Evolutionary conservation across 768 basidiomycete genomes (phyloP), one percentile per base, ranked within the genome.

Genomic region (Amylocystis lapponica): DNA sequence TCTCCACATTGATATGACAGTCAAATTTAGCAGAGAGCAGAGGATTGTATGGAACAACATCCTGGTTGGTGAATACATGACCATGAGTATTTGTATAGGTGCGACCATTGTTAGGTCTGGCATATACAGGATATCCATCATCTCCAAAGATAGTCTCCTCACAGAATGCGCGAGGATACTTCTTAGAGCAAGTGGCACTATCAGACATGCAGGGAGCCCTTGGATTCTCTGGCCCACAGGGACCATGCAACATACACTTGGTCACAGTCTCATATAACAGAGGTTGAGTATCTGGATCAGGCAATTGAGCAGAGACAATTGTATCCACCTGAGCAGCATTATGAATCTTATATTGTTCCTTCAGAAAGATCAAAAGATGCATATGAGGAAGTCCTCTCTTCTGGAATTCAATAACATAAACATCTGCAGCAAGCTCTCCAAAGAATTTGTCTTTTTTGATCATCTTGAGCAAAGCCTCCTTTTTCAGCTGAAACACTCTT

Each of bases 361-460:
- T 26, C 1, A 79, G 53, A 45, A 72, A 70, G 33, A 80, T 56
- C 1, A 79, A 50, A 9, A 71, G 48, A 52, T 81, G 79, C 50
- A 71, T 68, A 48, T 79, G 76, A 20, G 76, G 76, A 0, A 81
- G 66, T 0, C 75, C 73, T 0, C 70, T 54, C 46, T 79, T 80
- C 52, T 80, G 78, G 50, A 78, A 80, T 47, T 82, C 74, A 39
- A 78, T 76, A 9, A 67, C 69, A 43, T 75, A 74, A 0, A 79
- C 68, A 43, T 65, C 57, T 4, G 70, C 77, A 26, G 66, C 66
- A 5, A 58, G 45, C 1, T 45, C 8, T 0, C 76, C 77, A 60
- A 75, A 67, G 32, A 71, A 57, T n/a, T n/a, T n/a, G 7, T 66
- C 65, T 31, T 65, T 20, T 11, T 59, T 56, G 32, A 79, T 64